These are phyloP conservation scores for Moniliella sp. DNA, from an alignment of 1,284 basidiomycete species.

Conservation along the genomic window DNA sequence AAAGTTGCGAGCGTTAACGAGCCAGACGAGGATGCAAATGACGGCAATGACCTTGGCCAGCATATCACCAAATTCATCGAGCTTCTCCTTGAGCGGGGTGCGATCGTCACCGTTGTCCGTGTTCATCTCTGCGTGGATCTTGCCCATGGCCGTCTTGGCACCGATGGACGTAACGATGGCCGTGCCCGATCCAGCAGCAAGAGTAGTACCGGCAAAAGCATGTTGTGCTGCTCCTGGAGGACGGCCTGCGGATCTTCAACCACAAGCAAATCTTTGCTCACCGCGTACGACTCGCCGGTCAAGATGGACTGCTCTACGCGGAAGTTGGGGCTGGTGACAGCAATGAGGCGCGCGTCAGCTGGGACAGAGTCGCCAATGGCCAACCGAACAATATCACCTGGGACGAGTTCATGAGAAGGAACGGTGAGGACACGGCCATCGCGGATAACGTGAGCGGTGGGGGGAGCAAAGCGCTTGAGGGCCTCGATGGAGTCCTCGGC, in stretches of 20 bases:
- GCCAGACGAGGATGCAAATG: slow-evolving; percentile 39
- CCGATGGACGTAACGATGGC: slow-evolving; percentile 20
- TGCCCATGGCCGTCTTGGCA: slow-evolving; percentile 18
- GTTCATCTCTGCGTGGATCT: slow-evolving; percentile 18
- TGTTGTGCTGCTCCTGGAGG: slow-evolving; percentile 17
- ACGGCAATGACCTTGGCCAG: slow-evolving; percentile 44
- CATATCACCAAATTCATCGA: slow-evolving; percentile 45
- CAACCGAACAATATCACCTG: slow-evolving; percentile 41
- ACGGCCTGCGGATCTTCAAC: slow-evolving; percentile 3
- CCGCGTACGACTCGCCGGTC: slow-evolving; percentile 21
- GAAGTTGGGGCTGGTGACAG: slow-evolving; percentile 13
- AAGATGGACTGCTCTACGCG: slow-evolving; percentile 22
- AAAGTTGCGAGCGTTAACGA: slow-evolving; percentile 37
- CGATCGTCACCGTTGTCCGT: no score
- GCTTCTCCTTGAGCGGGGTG: slow-evolving; percentile 47
- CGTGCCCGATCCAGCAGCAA: slow-evolving; percentile 19
- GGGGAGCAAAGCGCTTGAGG: slow-evolving; percentile 17
- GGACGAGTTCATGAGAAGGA: slow-evolving; percentile 8
- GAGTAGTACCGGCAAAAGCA: slow-evolving; percentile 19
- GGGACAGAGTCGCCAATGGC: slow-evolving; percentile 19
- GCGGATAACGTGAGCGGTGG: slow-evolving; percentile 15
- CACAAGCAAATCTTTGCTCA: slow-evolving; percentile 11
- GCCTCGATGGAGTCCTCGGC: slow-evolving; percentile 22
- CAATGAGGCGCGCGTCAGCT: slow-evolving; percentile 20
- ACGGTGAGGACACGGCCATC: slow-evolving; percentile 3